Evolutionary conservation across 257 asterid species (phyloP).

Genomic region (Nicotiana tabacum): DNA sequence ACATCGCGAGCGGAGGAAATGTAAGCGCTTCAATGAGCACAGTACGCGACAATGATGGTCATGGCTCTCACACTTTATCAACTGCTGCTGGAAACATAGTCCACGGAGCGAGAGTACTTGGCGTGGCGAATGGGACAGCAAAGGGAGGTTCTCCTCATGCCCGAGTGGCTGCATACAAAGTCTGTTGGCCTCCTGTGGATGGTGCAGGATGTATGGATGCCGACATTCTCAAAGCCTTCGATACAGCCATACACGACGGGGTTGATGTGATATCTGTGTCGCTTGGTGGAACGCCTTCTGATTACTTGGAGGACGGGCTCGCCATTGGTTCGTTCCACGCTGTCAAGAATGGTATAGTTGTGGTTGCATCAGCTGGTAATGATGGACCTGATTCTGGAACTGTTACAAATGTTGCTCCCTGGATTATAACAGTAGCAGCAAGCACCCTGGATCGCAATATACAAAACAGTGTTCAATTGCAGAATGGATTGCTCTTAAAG

Average conservation of each 20-base stretch:
- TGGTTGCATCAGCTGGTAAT: conserved; percentile 62
- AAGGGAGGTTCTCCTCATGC: conserved; percentile 80
- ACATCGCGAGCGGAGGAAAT: conserved; percentile 8
- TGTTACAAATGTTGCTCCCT: conserved; percentile 57
- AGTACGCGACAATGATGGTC: conserved; percentile 49
- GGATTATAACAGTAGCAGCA: conserved; percentile 71
- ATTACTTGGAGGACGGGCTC: conserved; percentile 27
- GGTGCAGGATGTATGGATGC: conserved; percentile 39
- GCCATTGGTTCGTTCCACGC: conserved; percentile 67
- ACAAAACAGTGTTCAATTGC: conserved; percentile 19
- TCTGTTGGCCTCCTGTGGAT: conserved; percentile 36
- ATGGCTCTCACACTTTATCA: conserved; percentile 79
- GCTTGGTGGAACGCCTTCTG: conserved; percentile 28
- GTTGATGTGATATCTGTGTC: conserved; percentile 69
- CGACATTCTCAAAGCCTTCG: conserved; percentile 53
- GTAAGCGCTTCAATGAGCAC: background rate
- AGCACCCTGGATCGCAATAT: conserved; percentile 52
- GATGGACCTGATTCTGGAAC: conserved; percentile 28
- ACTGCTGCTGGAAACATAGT: conserved; percentile 81
- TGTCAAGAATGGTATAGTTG: conserved; percentile 38
- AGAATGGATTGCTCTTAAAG: conserved; percentile 26
- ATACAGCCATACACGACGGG: conserved; percentile 61
- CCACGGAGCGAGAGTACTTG: conserved; percentile 46
- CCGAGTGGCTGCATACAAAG: conserved; percentile 65
- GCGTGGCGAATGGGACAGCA: conserved; percentile 51